Conservation (phyloP, 441 rosid species). For the Corymbia calophylla region DNA sequence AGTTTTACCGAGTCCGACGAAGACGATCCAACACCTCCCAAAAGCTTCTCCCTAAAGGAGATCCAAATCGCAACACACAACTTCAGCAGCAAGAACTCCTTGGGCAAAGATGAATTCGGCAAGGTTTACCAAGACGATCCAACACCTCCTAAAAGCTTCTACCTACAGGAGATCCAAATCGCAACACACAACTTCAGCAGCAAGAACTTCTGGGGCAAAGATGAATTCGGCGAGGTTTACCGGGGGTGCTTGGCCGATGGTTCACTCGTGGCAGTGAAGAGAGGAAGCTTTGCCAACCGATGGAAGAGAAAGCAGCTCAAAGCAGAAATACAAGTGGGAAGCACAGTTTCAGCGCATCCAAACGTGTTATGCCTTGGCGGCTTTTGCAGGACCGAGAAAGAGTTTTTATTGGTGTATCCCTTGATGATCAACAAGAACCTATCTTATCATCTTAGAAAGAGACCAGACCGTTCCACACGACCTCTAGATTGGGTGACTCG, state of each 20-base stretch:
- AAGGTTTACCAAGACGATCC: too few relatives aligned
- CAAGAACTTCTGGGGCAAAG: neutral
- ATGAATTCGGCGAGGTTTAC: neutral
- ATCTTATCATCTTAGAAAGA: neutral
- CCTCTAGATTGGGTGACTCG: neutral
- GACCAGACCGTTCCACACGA: neutral
- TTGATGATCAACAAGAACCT: neutral
- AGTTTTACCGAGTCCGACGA: neutral
- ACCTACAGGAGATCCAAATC: neutral
- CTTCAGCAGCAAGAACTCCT: too few relatives aligned
- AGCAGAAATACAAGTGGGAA: neutral
- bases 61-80: too few relatives aligned
- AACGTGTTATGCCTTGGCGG: neutral
- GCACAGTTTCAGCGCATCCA: neutral
- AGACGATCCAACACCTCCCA: neutral
- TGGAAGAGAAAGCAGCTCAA: neutral
- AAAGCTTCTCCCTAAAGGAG: too few relatives aligned
- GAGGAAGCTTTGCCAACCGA: fast-evolving
- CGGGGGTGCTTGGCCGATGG: neutral
- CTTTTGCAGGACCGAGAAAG: neutral
- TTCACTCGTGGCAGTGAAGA: neutral
- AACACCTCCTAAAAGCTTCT: neutral
- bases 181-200: neutral
- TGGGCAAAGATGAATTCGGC: too few relatives aligned
- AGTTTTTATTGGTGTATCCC: neutral